Percentiles rank a stretch among this genome's conserved stretches.
These are phyloP conservation scores for Lasiosphaeriaceae sp. DNA, from an alignment of 495 filamentous ascomycete species.

Conservation along the genomic window DNA sequence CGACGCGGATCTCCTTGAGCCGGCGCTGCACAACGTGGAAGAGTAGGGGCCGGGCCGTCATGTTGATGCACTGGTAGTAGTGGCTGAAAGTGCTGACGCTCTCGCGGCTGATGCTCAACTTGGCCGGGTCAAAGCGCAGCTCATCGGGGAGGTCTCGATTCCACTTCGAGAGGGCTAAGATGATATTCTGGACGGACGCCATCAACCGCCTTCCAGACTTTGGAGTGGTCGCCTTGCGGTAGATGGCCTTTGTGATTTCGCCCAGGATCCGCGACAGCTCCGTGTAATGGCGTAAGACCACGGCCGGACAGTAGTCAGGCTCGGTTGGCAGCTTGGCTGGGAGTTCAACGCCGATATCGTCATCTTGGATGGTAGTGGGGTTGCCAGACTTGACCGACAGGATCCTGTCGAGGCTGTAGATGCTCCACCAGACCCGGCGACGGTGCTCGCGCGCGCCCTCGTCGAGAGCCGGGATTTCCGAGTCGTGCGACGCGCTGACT, in stretches of 20 bases:
- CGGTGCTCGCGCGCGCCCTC: conserved; percentile 36
- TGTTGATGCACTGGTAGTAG: conserved; percentile 51
- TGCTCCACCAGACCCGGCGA: conserved; percentile 50
- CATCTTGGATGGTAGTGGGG: conserved; percentile 47
- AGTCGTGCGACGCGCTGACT: conserved; percentile 18
- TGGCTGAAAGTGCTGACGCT: conserved; percentile 45
- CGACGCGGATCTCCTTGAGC: conserved; percentile 23
- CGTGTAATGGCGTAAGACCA: conserved; percentile 46
- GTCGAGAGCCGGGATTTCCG: background rate
- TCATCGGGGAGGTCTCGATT: conserved; percentile 36
- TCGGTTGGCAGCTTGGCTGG: conserved; percentile 28
- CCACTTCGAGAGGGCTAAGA: conserved; percentile 41
- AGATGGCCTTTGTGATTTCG: conserved; percentile 44
- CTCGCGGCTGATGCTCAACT: conserved; percentile 41
- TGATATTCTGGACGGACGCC: conserved; percentile 44
- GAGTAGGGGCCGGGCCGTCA: conserved; percentile 47
- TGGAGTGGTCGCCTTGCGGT: conserved; percentile 35
- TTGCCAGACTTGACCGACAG: conserved; percentile 48
- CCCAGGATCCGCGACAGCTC: conserved; percentile 44
- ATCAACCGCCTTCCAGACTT: conserved; percentile 41
- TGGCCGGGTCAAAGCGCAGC: conserved; percentile 41
- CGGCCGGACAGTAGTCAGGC: conserved; percentile 38
- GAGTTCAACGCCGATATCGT: conserved; percentile 44
- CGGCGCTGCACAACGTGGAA: conserved; percentile 48
- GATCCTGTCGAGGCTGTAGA: conserved; percentile 49